These are phyloP conservation scores for Paraglomus brasilianum DNA, from an alignment of 192 early-diverging fungal species.

Conservation along the genomic window DNA sequence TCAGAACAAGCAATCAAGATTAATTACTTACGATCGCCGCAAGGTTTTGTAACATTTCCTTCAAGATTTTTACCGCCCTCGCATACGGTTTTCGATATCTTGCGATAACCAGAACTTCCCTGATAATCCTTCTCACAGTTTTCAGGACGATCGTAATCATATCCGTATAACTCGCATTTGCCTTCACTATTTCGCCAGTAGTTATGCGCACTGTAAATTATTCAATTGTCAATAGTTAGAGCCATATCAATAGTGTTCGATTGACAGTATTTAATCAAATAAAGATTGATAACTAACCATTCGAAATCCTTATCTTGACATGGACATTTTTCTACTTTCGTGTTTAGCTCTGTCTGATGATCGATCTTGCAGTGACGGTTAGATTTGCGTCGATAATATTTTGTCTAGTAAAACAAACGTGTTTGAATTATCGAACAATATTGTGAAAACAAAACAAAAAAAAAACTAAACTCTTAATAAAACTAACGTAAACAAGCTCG, in stretches of 20 bases:
- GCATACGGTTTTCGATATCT: slow-evolving; percentile 73
- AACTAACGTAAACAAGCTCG: too few species aligned
- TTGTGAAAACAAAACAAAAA: background rate
- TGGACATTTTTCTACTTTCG: slow-evolving; percentile 56
- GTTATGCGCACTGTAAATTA: slow-evolving; percentile 54
- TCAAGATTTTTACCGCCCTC: slow-evolving; percentile 66
- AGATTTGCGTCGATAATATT: slow-evolving; percentile 75
- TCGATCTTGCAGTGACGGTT: slow-evolving; percentile 67
- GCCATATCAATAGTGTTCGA: too few species aligned
- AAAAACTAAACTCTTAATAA: background rate
- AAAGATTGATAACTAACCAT: slow-evolving; percentile 52
- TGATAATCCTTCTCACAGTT: slow-evolving; percentile 67
- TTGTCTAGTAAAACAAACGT: slow-evolving; percentile 39
- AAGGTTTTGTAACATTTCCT: slow-evolving; percentile 64
- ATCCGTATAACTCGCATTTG: slow-evolving; percentile 64
- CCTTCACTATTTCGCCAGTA: slow-evolving; percentile 75
- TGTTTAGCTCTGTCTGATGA: slow-evolving; percentile 56
- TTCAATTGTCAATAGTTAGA: slow-evolving; percentile 1
- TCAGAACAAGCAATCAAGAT: slow-evolving; percentile 14
- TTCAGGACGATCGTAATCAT: slow-evolving; percentile 73
- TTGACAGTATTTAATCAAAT: background rate
- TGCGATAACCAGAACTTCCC: slow-evolving; percentile 81
- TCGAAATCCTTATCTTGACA: slow-evolving; percentile 83
- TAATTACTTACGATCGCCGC: slow-evolving; percentile 45
- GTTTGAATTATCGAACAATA: background rate